Base-by-base conservation (phyloP, 1,139 yeast genomes). In the Lodderomyces oxycetoniae region DNA sequence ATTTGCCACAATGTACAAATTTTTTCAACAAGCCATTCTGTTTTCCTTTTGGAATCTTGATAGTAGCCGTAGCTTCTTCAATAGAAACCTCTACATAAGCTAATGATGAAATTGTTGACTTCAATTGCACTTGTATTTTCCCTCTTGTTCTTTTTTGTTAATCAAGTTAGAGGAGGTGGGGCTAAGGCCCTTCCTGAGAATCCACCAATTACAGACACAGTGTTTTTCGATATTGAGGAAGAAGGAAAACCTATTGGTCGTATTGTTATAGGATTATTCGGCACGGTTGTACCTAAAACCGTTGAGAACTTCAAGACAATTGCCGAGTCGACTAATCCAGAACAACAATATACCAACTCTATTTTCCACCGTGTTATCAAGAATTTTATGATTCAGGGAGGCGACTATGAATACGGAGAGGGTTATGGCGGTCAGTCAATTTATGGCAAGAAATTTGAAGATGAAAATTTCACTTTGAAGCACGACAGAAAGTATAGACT, bases 211-310 rank as follows among this genome's bases (percentile, higher is more conserved):
- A 82, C 91, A 46, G 67, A 74, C 59, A 81, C 79, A 61, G 96
- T 91, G 23, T 91, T 66, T 63, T 87, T 91, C 49, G 97, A 91
- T 53, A 70, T 91, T 44, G 73, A 80, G 42, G 88, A 85, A 53
- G 95, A 86, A 42, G 95, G 83, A 36, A 67, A 77, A 55, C 63
- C 71, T 22, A 55, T 80, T 35, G 93, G 91, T n/a, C 69, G 77
- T 38, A 63, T 83, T 43, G 74, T 77, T 40, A 61, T 83, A 47
- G 93, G 89, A 0, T 61, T 83, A 40, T 83, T 78, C 50, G 91
- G 89, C 19, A 65, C 77, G 1, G 74, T 76, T 36, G 79, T 73
- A 20, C 81, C 81, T 39, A 74, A 70, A 49, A 75, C 81, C 11
- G 78, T 59, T 28, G 77, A 75, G 48, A 75, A 75, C 58, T 75